Evolutionary conservation across 139 green algal genomes (phyloP), one percentile per base, ranked within the genome.

Genomic region (Chlamydomonas sphaeroides): DNA sequence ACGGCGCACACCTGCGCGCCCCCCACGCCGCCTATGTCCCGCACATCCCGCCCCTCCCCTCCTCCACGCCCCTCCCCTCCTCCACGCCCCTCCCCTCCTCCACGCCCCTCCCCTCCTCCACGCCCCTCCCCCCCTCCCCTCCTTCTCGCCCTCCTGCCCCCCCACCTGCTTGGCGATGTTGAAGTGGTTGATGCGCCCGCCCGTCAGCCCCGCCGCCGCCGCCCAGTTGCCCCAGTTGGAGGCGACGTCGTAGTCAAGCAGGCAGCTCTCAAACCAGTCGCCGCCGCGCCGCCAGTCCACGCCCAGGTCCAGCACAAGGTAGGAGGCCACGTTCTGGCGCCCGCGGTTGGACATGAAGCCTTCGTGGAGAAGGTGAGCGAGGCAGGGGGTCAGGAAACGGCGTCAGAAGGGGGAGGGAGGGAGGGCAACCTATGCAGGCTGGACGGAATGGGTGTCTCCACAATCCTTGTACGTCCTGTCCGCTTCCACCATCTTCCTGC

Each of bases 181-280:
- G 93, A 98, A 99, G 72, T 93, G 90, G 90, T 98, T 98, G 81
- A 98, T 72, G 32, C 96, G 89, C 0, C 95, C 96, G 11, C 87
- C 94, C 3, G 89, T 95, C 5, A 95, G 79, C 18, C 92, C 91
- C 1, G 95, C 94, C 8, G 93, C 92, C 1, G 93, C 72, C 51
- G 94, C 91, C 97, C 97, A 99, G 93, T 99, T 99, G 76, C 96
- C 96, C 89, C 94, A 99, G 87, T 99, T 99, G 79, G 87, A 89
- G 67, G 90, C 74, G 5, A 93, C 91, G 53, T 99, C 96, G 75
- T 99, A 97, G 90, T 99, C 97, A 17, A 98, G 82, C 77, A 99
- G 94, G 41, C 90, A 68, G n/a, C 61, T 85, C 84, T 98, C 96
- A 83, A 98, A 98, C 70, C 87, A 95, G 81, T 97, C 94, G 5